Conservation (phyloP, 257 asterid species). For the Fraxinus pennsylvanica region DNA sequence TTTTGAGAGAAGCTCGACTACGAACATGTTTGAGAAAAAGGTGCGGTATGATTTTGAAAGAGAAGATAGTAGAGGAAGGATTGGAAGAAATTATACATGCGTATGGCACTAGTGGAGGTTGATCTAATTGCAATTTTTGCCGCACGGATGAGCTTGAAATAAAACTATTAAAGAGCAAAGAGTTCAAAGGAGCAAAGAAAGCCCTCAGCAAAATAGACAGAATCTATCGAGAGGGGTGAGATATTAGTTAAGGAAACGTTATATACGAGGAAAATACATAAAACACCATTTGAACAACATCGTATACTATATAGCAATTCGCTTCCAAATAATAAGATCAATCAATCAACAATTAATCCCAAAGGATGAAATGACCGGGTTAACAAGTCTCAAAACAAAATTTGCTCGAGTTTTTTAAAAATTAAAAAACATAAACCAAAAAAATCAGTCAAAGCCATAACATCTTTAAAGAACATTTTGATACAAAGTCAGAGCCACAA, state of each 20-base stretch:
- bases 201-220: too few species aligned
- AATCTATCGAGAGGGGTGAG: too few species aligned
- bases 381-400: background rate
- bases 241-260: too few species aligned
- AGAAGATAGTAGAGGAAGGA: slow-evolving; percentile 24
- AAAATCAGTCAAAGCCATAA: background rate
- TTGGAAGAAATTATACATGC: background rate
- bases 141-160: background rate
- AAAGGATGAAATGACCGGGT: background rate
- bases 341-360: background rate
- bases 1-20: too few species aligned
- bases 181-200: background rate
- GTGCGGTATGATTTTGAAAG: background rate
- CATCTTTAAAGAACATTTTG: slow-evolving; percentile 14
- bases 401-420: slow-evolving; percentile 12
- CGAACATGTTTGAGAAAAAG: background rate
- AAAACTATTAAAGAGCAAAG: background rate
- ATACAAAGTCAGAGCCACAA: slow-evolving; percentile 18
- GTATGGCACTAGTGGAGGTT: background rate
- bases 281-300: too few species aligned
- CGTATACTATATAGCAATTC: background rate
- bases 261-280: too few species aligned
- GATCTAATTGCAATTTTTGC: slow-evolving; percentile 40
- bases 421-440: slow-evolving; percentile 20
- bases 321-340: background rate